Evolutionary conservation across 495 filamentous ascomycete species (phyloP).

Genomic region (Daldinia grandis): DNA sequence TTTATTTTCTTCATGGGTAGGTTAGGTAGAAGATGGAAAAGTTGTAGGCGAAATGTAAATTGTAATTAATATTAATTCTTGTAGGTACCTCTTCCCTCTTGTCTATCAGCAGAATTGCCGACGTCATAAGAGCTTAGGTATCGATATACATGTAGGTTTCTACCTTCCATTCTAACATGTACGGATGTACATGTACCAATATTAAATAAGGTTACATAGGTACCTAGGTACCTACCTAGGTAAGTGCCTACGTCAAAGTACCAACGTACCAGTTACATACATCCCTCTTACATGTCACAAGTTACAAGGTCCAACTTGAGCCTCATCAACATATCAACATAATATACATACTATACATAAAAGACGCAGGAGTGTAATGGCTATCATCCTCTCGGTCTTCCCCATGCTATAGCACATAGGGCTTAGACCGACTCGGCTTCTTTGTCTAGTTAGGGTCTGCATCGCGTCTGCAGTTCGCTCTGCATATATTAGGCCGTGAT

Average conservation of each 20-base stretch:
- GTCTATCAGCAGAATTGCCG: background rate
- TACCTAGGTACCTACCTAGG: too few species aligned
- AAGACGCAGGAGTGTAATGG: background rate
- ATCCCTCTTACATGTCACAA: background rate
- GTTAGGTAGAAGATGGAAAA: background rate
- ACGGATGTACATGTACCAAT: too few species aligned
- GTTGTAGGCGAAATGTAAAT: background rate
- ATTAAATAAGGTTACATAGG: background rate
- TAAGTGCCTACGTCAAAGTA: background rate
- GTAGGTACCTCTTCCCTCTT: constrained; percentile 3
- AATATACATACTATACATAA: constrained; percentile 1
- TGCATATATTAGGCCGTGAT: constrained; percentile 25
- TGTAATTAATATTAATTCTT: background rate
- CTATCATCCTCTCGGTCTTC: background rate
- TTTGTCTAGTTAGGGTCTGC: constrained; percentile 12
- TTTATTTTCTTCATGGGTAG: background rate
- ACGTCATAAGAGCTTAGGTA: background rate
- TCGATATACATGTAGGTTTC: too few species aligned
- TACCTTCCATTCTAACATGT: too few species aligned
- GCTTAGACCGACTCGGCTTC: constrained; percentile 9
- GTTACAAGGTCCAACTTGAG: constrained; percentile 6
- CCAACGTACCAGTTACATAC: background rate
- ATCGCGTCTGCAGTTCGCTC: constrained; percentile 26
- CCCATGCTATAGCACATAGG: constrained; percentile 5
- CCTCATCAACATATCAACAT: constrained; percentile 6